Conservation (phyloP, 129 eudicot species). For the Lactuca sativa region DNA sequence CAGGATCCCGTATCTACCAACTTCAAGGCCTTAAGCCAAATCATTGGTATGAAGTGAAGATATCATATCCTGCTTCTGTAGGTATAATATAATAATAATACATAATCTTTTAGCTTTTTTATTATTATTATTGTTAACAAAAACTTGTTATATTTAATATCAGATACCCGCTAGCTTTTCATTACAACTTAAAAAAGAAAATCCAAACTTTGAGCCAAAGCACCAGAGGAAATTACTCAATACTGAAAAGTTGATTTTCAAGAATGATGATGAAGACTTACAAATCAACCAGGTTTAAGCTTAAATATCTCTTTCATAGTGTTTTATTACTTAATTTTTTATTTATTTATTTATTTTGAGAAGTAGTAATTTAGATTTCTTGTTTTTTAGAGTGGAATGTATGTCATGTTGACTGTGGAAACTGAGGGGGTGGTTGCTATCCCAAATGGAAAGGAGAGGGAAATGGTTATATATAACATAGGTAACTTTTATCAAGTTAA, state of each 20-base stretch:
- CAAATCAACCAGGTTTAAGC: conserved; percentile 53
- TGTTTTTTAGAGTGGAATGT: conserved; percentile 45
- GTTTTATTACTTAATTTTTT: conserved; percentile 24
- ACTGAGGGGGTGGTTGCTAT: conserved; percentile 89
- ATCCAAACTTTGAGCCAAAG: conserved; percentile 36
- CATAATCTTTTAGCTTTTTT: neutral
- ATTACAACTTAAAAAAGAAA: conserved; percentile 54
- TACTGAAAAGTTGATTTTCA: conserved; percentile 84
- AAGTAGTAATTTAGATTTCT: conserved; percentile 15
- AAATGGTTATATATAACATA: conserved; percentile 64
- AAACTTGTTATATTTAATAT: conserved; percentile 3
- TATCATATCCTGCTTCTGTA: conserved; percentile 99
- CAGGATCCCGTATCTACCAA: conserved; percentile 65
- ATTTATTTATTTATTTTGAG: neutral
- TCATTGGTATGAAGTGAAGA: conserved; percentile 96
- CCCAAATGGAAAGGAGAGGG: conserved; percentile 62
- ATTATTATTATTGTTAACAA: neutral
- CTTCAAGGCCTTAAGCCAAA: conserved; percentile 62
- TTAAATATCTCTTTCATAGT: neutral
- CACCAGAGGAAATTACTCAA: conserved; percentile 73
- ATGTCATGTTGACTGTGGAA: conserved; percentile 64
- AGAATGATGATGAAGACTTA: conserved; percentile 39
- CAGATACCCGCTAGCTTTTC: conserved; percentile 90
- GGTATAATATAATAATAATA: conserved; percentile 32
- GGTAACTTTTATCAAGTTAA: conserved; percentile 47